Percentiles rank a stretch among this genome's conserved stretches.
Evolutionary conservation across 2,329 filamentous ascomycete species (phyloP).

Genomic region (Scedosporium apiospermum): DNA sequence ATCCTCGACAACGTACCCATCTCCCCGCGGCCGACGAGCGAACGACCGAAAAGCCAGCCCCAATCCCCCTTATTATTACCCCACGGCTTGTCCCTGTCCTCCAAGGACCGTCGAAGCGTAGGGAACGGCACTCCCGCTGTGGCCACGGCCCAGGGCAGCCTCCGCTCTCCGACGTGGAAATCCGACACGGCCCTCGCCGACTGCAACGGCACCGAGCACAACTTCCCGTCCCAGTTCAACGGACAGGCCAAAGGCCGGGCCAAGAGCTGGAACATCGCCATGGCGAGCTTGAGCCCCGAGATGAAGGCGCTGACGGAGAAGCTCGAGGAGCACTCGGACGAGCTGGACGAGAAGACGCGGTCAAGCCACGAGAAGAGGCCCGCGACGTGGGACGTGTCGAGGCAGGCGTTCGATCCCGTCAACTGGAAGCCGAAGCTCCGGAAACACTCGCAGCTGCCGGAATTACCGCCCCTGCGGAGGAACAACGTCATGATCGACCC

Average conservation of each 20-base stretch:
- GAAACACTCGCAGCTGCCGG: conserved; percentile 43
- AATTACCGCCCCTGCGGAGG: conserved; percentile 59
- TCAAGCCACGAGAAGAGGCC: conserved; percentile 8
- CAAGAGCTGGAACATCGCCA: conserved; percentile 65
- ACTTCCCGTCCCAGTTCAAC: conserved; percentile 18
- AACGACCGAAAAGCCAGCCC: conserved; percentile 44
- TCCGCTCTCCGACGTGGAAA: conserved; percentile 48
- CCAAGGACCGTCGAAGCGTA: conserved; percentile 38
- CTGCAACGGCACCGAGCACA: conserved; percentile 8
- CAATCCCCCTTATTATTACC: conserved; percentile 39
- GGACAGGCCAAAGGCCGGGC: conserved; percentile 45
- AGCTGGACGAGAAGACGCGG: conserved; percentile 31
- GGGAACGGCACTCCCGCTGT: conserved; percentile 57
- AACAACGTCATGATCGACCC: conserved; percentile 79
- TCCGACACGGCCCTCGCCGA: conserved; percentile 30
- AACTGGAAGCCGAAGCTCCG: conserved; percentile 15
- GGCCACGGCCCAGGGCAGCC: conserved; percentile 48
- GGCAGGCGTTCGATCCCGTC: conserved; percentile 10
- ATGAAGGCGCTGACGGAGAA: conserved; percentile 68
- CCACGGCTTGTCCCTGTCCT: conserved; percentile 7
- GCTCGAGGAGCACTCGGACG: conserved; percentile 68
- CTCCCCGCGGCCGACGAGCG: conserved; percentile 56
- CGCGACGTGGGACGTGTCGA: conserved; percentile 11
- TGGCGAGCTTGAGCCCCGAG: conserved; percentile 61
- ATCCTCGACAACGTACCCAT: conserved; percentile 76